These are phyloP conservation scores for Picochlorum sp. DNA, from an alignment of 139 green algal genomes.

Conservation along the genomic window DNA sequence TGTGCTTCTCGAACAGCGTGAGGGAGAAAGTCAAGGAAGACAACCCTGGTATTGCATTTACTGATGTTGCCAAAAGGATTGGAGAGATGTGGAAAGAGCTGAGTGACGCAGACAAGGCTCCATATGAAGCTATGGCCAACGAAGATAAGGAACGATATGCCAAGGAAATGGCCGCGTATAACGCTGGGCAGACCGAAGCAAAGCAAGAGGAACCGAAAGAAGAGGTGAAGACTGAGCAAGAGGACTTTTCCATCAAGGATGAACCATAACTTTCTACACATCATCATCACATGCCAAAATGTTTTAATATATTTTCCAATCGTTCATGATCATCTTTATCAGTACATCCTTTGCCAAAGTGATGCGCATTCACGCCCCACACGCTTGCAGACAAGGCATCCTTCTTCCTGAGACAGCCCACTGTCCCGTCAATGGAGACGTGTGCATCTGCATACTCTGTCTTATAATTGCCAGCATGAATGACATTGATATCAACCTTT, in stretches of 20 bases:
- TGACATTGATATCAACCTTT: constrained; percentile 10
- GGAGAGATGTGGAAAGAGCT: constrained; percentile 71
- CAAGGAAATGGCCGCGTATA: constrained; percentile 56
- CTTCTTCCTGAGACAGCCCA: constrained; percentile 32
- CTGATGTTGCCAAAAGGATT: constrained; percentile 61
- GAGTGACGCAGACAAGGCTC: constrained; percentile 23
- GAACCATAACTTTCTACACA: not conserved
- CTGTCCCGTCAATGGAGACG: not conserved
- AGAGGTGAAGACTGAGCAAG: not conserved
- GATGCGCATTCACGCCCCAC: not conserved
- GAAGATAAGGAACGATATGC: constrained; percentile 67
- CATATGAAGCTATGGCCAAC: constrained; percentile 35
- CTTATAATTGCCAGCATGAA: not conserved
- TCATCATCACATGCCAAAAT: too few species aligned
- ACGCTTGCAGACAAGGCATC: constrained; percentile 3
- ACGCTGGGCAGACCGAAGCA: constrained; percentile 19
- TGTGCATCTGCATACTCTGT: constrained; percentile 4
- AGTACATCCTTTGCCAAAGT: constrained; percentile 28
- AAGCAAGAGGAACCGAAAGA: not conserved
- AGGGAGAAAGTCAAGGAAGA: constrained; percentile 48
- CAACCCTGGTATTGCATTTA: constrained; percentile 55
- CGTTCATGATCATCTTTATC: constrained; percentile 1
- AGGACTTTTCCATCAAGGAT: not conserved
- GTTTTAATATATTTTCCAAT: too few species aligned
- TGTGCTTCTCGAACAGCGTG: constrained; percentile 70